phyloP scores from a whole-genome alignment of 2,329 filamentous ascomycete genomes.

The Whalleya microplaca region DNA sequence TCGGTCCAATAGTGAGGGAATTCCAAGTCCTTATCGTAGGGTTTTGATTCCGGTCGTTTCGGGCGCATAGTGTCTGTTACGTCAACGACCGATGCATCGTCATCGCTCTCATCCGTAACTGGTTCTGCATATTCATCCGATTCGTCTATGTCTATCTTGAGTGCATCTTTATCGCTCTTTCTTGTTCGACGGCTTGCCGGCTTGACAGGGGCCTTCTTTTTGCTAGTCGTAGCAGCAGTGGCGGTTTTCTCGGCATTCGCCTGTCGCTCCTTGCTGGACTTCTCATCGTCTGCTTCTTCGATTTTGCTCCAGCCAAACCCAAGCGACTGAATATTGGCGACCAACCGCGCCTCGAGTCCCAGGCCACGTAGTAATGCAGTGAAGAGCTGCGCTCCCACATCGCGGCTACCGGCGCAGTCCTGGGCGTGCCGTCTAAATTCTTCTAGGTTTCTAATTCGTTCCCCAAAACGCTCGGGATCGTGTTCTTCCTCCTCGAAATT shows the following conservation, averaged over 20 bases:
- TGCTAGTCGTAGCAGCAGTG: conserved; percentile 30
- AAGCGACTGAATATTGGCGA: conserved; percentile 81
- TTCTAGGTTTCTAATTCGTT: conserved; percentile 68
- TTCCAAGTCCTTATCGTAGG: conserved; percentile 75
- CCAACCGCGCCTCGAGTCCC: conserved; percentile 80
- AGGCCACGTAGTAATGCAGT: conserved; percentile 81
- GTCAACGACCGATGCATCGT: conserved; percentile 64
- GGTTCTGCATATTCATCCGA: conserved; percentile 53
- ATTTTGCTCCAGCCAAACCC: conserved; percentile 90
- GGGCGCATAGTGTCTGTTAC: conserved; percentile 49
- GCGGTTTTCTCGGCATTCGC: conserved; percentile 19
- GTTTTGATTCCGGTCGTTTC: conserved; percentile 46
- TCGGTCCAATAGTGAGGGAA: conserved; percentile 95
- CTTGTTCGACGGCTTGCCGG: conserved; percentile 29
- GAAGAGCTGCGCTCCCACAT: conserved; percentile 87
- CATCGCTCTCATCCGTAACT: conserved; percentile 57
- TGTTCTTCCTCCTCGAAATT: conserved; percentile 67
- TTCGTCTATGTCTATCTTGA: conserved; percentile 42
- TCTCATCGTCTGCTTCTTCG: conserved; percentile 72
- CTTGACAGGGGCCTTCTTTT: conserved; percentile 23
- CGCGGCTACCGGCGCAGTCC: conserved; percentile 77
- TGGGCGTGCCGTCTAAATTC: conserved; percentile 72
- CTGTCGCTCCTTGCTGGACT: conserved; percentile 31
- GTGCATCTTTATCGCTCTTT: conserved; percentile 30
- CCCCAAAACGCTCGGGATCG: conserved; percentile 72